Conservation (phyloP, 2,329 filamentous ascomycete genomes). For the Monosporascus sp. region DNA sequence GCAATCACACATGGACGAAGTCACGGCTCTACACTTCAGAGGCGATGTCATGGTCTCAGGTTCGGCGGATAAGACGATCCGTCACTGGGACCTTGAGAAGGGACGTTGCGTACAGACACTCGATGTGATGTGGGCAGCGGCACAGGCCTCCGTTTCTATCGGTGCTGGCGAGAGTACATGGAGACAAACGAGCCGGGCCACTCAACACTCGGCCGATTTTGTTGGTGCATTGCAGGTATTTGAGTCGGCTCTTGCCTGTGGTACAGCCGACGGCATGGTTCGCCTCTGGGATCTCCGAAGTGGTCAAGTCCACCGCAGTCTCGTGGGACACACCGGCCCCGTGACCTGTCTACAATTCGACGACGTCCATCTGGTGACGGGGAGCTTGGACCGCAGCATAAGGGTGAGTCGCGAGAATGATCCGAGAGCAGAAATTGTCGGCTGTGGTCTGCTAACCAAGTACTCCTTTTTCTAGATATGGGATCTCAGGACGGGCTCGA, state of each 20-base stretch:
- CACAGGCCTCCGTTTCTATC: slow-evolving; percentile 72
- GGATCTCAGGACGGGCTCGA: slow-evolving; percentile 94
- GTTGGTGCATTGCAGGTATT: slow-evolving; percentile 94
- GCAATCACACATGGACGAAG: slow-evolving; percentile 85
- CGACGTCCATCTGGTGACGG: slow-evolving; percentile 89
- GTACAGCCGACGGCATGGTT: slow-evolving; percentile 96
- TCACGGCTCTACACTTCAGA: slow-evolving; percentile 88
- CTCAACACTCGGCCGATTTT: slow-evolving; percentile 74
- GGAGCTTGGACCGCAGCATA: slow-evolving; percentile 86
- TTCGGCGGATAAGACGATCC: slow-evolving; percentile 92
- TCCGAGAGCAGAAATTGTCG: neutral
- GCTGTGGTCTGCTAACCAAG: slow-evolving; percentile 17
- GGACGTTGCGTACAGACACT: slow-evolving; percentile 97
- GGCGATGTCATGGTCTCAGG: slow-evolving; percentile 89
- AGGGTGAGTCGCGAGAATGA: slow-evolving; percentile 57
- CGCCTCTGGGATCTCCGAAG: slow-evolving; percentile 93
- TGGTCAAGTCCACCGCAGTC: slow-evolving; percentile 91
- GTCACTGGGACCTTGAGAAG: slow-evolving; percentile 96
- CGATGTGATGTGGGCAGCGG: slow-evolving; percentile 96
- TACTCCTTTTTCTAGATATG: slow-evolving; percentile 65
- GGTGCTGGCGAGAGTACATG: slow-evolving; percentile 58
- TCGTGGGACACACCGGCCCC: slow-evolving; percentile 92
- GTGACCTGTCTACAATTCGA: slow-evolving; percentile 96
- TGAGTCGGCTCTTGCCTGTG: slow-evolving; percentile 89
- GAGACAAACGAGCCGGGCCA: slow-evolving; percentile 64